Evolutionary conservation across 1,284 basidiomycete genomes (phyloP), one percentile per base, ranked within the genome.

Genomic region (Cryptococcus jaspeensis): DNA sequence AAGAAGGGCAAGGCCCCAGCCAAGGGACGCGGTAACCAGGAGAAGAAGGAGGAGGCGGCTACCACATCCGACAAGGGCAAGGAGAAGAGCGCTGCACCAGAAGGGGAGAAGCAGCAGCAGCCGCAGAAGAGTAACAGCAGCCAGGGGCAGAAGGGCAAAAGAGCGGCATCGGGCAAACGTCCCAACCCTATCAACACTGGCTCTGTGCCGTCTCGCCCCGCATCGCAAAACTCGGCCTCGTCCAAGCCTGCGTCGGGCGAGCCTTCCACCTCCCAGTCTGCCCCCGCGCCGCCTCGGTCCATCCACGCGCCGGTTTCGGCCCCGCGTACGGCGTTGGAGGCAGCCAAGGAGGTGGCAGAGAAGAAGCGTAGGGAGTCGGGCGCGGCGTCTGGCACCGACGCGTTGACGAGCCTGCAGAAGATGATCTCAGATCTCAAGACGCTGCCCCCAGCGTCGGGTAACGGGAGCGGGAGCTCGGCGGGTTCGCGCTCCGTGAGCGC

Each of bases 401-500:
- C 71, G 11, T 56, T 76, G 15, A 60, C 63, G 48, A 73, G 66
- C 54, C 57, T 76, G 12, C 72, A 76, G 56, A 73, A 73, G 54
- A 72, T 76, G 72, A 76, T 76, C 36, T 71, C 71, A 32, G 73
- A 75, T 55, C 65, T 76, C 37, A 76, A 76, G 60, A 58, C 66
- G 4, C 58, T 76, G 13, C 67, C 72, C 11, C 56, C 62, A 11
- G 39, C 56, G 18, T 52, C 57, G 15, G 58, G 47, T 32, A 25
- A 55, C 11, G 55, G 61, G 12, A 39, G 58, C 23, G 61, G 59
- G 5, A 63, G 53, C 42, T 60, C 59, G 6, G 53, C 56, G n/a
- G 61, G 57, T 9, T 61, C 59, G 16, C 41, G 59, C 18, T 61
- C 59, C 3, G 52, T 50, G 18, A 61, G 59, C 42, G 47, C 35